Conservation (phyloP, 75 land plant genomes). For the Cryptomeria japonica region DNA sequence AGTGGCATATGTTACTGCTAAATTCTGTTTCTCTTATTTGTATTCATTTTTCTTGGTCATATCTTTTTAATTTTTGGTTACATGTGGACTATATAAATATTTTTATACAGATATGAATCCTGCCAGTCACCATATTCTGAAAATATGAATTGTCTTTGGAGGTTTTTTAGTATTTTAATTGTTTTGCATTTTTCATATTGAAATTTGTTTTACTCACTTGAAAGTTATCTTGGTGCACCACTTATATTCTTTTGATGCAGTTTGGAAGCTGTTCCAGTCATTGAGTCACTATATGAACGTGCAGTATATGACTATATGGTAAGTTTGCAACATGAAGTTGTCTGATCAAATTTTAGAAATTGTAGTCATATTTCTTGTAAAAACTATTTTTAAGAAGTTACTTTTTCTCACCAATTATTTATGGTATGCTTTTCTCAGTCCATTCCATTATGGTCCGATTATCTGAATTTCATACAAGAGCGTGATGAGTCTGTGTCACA, state of each 20-base stretch:
- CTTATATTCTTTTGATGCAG: slow-evolving; percentile 31
- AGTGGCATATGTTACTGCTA: background rate
- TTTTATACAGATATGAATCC: background rate
- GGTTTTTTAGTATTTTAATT: background rate
- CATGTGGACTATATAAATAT: background rate
- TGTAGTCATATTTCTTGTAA: background rate
- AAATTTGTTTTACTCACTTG: background rate
- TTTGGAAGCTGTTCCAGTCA: slow-evolving; percentile 41
- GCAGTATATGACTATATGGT: slow-evolving; percentile 91
- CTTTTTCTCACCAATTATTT: background rate
- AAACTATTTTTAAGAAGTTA: background rate
- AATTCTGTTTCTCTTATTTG: background rate
- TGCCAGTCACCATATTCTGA: background rate
- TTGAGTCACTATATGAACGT: slow-evolving; percentile 79
- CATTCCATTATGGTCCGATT: slow-evolving; percentile 87
- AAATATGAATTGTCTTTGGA: background rate
- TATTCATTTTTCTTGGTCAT: background rate
- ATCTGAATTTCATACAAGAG: slow-evolving; percentile 77
- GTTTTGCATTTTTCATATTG: background rate
- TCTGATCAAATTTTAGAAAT: background rate
- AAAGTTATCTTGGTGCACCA: background rate
- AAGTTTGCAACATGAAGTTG: slow-evolving; percentile 12
- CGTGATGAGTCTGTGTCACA: slow-evolving; percentile 61
- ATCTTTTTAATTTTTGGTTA: background rate
- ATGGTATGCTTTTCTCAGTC: slow-evolving; percentile 44